Evolutionary conservation across 208 protist genomes (phyloP).

Genomic region (Leptomonas seymouri): DNA sequence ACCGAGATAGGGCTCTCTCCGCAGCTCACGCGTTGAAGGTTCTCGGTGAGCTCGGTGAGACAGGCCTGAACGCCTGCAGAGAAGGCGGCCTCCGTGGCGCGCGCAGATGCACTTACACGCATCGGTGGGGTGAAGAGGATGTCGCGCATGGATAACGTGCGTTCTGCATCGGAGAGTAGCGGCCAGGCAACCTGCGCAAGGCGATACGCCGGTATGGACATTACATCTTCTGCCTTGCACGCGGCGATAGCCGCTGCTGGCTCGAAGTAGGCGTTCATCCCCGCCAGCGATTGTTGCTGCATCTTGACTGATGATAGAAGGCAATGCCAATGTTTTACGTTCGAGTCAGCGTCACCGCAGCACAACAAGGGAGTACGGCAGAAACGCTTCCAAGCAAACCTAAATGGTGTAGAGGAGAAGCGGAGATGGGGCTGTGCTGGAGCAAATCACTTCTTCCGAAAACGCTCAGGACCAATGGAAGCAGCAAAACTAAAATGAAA

Average conservation of each 20-base stretch:
- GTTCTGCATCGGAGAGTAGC: constrained; percentile 30
- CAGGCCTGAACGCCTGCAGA: constrained; percentile 23
- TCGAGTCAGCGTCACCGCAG: background rate
- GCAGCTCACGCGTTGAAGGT: constrained; percentile 10
- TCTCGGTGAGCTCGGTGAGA: constrained; percentile 20
- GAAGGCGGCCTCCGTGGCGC: constrained; percentile 34
- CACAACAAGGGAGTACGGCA: background rate
- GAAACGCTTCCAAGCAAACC: constrained; percentile 1
- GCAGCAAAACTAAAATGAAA: constrained; percentile 11
- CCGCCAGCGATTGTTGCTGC: background rate
- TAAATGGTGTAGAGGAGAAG: constrained; percentile 16
- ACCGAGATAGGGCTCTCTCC: constrained; percentile 21
- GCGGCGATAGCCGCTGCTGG: constrained; percentile 14
- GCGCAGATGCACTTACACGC: constrained; percentile 39
- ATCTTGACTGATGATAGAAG: background rate
- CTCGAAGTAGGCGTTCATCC: constrained; percentile 19
- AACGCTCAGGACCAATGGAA: background rate
- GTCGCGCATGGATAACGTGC: constrained; percentile 24
- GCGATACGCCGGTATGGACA: constrained; percentile 41
- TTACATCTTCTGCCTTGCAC: constrained; percentile 50
- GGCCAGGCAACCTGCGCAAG: constrained; percentile 59
- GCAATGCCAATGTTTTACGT: background rate
- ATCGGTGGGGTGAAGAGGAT: constrained; percentile 35
- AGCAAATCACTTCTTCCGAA: too few species aligned
- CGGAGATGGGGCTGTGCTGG: background rate